Percentiles rank a stretch among this genome's conserved stretches.
Conservation (phyloP, 2,329 filamentous ascomycete genomes). For the Chaetomium sp. region DNA sequence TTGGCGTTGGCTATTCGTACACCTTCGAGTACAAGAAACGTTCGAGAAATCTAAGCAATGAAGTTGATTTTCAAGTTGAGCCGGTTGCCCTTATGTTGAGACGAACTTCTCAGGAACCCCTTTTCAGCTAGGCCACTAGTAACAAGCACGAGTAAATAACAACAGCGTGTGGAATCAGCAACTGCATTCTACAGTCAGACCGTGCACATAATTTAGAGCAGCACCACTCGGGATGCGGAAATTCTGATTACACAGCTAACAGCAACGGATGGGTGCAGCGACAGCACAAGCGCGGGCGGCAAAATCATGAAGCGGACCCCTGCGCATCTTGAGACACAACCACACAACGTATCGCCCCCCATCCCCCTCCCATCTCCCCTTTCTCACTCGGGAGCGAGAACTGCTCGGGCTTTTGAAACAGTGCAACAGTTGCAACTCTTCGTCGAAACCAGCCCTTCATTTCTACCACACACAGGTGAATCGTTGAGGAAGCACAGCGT, state of each 20-base stretch:
- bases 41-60: background rate
- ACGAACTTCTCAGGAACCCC: too few relatives aligned
- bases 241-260: background rate
- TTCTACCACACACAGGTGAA: slow-evolving; percentile 1
- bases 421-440: slow-evolving; percentile 17
- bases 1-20: background rate
- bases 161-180: background rate
- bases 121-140: too few relatives aligned
- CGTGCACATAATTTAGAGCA: background rate
- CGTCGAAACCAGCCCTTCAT: slow-evolving; percentile 12
- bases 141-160: background rate
- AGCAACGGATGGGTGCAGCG: background rate
- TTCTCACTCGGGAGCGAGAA: background rate
- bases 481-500: background rate
- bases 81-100: too few relatives aligned
- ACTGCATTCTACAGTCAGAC: background rate
- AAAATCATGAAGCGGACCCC: slow-evolving; percentile 24
- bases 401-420: slow-evolving; percentile 24
- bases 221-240: background rate
- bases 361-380: slow-evolving; percentile 18
- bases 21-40: background rate
- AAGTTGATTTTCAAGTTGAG: background rate
- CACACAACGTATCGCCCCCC: background rate
- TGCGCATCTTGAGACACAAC: slow-evolving; percentile 27
- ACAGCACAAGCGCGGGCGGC: slow-evolving; percentile 12